These are phyloP conservation scores for Colletotrichum liriopes DNA, from an alignment of 2,329 filamentous ascomycete species.

Conservation along the genomic window DNA sequence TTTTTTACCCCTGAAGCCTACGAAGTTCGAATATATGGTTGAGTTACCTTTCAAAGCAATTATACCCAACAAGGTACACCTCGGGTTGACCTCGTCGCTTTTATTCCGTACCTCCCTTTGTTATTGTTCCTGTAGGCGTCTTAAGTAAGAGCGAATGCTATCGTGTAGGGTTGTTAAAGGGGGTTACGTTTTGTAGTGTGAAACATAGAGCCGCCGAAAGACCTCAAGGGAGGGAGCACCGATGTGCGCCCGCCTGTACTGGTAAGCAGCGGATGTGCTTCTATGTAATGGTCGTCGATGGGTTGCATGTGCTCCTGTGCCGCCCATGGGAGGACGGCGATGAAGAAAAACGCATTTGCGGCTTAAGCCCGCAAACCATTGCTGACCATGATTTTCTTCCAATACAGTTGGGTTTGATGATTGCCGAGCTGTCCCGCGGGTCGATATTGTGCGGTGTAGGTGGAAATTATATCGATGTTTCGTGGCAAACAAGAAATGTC, in stretches of 20 bases:
- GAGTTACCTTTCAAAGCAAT: no score
- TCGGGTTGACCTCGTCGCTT: fast-evolving
- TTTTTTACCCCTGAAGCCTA: no score
- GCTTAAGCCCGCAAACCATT: no score
- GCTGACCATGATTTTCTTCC: background rate
- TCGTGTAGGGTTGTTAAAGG: no score
- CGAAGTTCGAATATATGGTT: no score
- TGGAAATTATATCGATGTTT: background rate
- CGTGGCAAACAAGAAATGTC: background rate
- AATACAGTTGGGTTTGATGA: no score
- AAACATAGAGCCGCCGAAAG: background rate
- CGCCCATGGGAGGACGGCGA: background rate
- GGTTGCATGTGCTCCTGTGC: no score
- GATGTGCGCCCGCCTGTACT: background rate
- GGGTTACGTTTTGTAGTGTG: background rate
- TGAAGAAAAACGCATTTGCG: background rate
- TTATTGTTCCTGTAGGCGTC: background rate
- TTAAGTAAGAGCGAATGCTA: background rate
- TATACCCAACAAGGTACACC: background rate
- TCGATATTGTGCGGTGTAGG: background rate
- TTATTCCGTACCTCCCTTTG: no score
- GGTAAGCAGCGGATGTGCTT: no score
- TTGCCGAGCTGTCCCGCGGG: no score
- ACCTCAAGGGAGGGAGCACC: background rate
- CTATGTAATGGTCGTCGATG: no score